Evolutionary conservation across 2,329 filamentous ascomycete genomes (phyloP), one percentile per base, ranked within the genome.

Genomic region (Stemphylium beticola): DNA sequence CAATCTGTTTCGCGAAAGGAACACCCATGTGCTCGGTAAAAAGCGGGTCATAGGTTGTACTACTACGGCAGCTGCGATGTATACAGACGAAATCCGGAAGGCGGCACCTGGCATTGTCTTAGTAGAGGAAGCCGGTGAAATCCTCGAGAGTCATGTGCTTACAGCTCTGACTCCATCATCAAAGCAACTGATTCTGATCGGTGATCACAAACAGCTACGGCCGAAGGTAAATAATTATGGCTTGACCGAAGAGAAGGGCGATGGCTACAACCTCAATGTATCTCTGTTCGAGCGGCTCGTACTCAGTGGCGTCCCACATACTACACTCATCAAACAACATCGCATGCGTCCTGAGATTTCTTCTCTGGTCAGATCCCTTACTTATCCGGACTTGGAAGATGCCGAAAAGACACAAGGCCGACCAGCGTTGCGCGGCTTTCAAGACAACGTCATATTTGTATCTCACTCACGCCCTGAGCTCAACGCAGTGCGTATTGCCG

Each of bases 101-200:
- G 83, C 82, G 0, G 70, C 74, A 0, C 86, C 87, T 0, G 84
- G 85, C 1, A 77, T 90, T 2, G 72, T 91, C 1, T 66, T 92
- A 0, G 83, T 90, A 0, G 89, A 92, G 68, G 89, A 92, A 70
- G 89, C 88, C 0, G 89, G 87, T 1, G 88, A 92, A 58, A 89
- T 92, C 3, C 76, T 91, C 0, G 89, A 92, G 68, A 80, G 81
- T 1, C 88, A 91, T 60, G 78, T 89, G 1, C 71, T 91, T 0
- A 83, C 88, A 0, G 83, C 88, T 0, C 63, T 91, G 51, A 77
- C 79, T 0, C 69, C 81, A 0, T 72, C 79, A 0, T 83, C 83
- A 0, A 82, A 88, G 55, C 87, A 91, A 34, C 67, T 91, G 1
- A 81, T 91, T 0, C 71, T 90, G 2, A 91, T 92, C 10, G 89